Percentiles rank a stretch among this genome's conserved stretches.
These are phyloP conservation scores for Ramaria sp. DNA, from an alignment of 768 basidiomycete genomes.

Conservation along the genomic window DNA sequence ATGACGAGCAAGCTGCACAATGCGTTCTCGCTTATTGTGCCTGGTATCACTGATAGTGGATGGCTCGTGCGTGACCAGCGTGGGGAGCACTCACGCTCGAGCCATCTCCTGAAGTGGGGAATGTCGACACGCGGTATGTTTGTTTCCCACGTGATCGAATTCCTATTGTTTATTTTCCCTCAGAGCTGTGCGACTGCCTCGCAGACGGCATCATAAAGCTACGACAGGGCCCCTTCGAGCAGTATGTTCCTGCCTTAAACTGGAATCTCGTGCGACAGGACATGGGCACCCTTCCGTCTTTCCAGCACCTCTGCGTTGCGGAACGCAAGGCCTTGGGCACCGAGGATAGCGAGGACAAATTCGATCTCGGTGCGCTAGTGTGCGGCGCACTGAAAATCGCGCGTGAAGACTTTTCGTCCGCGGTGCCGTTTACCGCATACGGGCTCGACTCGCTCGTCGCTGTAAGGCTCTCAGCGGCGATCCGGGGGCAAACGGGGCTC, in stretches of 20 bases:
- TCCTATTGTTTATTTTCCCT: background rate
- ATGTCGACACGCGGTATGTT: conserved; percentile 12
- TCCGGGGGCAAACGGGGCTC: conserved; percentile 15
- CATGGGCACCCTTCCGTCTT: conserved; percentile 16
- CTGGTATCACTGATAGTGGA: conserved; percentile 21
- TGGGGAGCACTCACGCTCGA: conserved; percentile 1
- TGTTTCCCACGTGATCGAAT: background rate
- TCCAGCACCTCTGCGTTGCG: conserved; percentile 15
- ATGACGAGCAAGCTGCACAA: conserved; percentile 17
- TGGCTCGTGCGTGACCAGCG: conserved; percentile 9
- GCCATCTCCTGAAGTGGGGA: conserved; percentile 9
- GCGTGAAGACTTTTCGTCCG: conserved; percentile 23
- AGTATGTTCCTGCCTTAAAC: conserved; percentile 25
- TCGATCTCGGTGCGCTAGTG: conserved; percentile 11
- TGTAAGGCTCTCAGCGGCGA: conserved; percentile 23
- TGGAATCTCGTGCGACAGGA: conserved; percentile 20
- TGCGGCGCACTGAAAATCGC: conserved; percentile 21
- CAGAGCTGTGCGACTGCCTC: conserved; percentile 22
- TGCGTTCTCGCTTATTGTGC: conserved; percentile 24
- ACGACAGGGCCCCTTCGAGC: conserved; percentile 12
- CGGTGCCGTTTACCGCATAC: conserved; percentile 31
- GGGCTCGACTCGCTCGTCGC: conserved; percentile 34
- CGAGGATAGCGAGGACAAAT: conserved; percentile 5
- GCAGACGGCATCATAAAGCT: conserved; percentile 24
- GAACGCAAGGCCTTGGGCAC: conserved; percentile 6